Conservation (phyloP, 2,329 filamentous ascomycete species). For the Tolypocladium paradoxum region DNA sequence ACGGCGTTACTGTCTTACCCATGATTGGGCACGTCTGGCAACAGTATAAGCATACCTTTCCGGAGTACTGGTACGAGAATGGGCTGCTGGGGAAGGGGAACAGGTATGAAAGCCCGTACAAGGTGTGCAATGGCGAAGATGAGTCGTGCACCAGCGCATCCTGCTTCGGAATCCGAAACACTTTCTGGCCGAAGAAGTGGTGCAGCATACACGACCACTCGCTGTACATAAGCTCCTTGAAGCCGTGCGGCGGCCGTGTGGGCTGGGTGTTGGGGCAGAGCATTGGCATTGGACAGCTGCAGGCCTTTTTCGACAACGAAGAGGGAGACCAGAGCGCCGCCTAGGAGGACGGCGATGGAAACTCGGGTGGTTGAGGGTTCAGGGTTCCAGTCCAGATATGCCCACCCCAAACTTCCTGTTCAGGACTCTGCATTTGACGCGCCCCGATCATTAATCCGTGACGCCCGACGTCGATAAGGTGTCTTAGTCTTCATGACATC, state of each 20-base stretch:
- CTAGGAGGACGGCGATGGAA: neutral
- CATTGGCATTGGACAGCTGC: neutral
- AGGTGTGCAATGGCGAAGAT: neutral
- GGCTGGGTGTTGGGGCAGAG: neutral
- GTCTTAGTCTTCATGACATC: neutral
- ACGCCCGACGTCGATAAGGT: neutral
- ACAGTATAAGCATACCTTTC: conserved; percentile 50
- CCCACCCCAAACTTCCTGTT: no score
- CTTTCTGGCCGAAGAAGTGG: neutral
- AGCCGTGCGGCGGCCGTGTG: neutral
- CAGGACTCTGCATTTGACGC: neutral
- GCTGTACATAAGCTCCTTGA: neutral
- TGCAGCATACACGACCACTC: neutral
- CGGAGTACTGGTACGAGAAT: conserved; percentile 49
- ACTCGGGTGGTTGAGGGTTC: neutral
- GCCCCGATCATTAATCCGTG: neutral
- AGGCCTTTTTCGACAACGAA: neutral
- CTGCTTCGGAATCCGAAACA: neutral
- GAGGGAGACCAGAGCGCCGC: neutral
- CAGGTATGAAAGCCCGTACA: conserved; percentile 11
- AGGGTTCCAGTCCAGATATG: no score
- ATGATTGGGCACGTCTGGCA: conserved; percentile 32
- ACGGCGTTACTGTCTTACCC: conserved; percentile 57
- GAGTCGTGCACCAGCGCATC: neutral
- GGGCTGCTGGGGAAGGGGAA: conserved; percentile 25